phyloP scores from a whole-genome alignment of 1,284 basidiomycete species.

The Moesziomyces antarcticus region DNA sequence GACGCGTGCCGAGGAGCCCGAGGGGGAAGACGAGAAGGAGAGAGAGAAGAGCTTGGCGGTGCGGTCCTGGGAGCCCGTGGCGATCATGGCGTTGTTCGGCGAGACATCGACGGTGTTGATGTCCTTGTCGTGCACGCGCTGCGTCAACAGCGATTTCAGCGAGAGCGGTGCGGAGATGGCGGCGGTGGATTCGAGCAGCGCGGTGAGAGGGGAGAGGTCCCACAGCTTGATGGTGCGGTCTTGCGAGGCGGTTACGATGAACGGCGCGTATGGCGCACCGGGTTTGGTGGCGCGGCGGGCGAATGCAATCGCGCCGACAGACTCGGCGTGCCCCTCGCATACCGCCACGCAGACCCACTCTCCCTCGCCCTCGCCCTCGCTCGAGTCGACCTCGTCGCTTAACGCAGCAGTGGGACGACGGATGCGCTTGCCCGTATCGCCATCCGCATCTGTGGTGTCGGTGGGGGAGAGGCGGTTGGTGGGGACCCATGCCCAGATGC shows the following conservation, averaged over 20 bases:
- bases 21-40: slow-evolving; percentile 71
- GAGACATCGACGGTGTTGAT: slow-evolving; percentile 96
- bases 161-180: slow-evolving; percentile 47
- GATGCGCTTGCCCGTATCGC: slow-evolving; percentile 16
- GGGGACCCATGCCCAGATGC: slow-evolving; percentile 77
- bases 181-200: slow-evolving; percentile 10
- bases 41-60: slow-evolving; percentile 91
- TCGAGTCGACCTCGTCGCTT: too few relatives aligned
- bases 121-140: slow-evolving; percentile 96
- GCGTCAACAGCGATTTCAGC: slow-evolving; percentile 84
- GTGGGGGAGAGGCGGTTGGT: slow-evolving; percentile 3
- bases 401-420: too few relatives aligned
- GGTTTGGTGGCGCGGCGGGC: slow-evolving; percentile 35
- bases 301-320: slow-evolving; percentile 88
- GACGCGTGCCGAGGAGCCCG: slow-evolving; percentile 68
- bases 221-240: slow-evolving; percentile 99
- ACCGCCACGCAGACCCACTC: slow-evolving; percentile 84
- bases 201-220: slow-evolving; percentile 73
- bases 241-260: slow-evolving; percentile 87
- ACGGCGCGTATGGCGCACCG: slow-evolving; percentile 39
- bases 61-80: slow-evolving; percentile 94
- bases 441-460: not conserved
- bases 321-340: slow-evolving; percentile 94
- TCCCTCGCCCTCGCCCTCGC: slow-evolving; percentile 4
- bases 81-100: slow-evolving; percentile 87